These are phyloP conservation scores for Aspergillus spinulosporus DNA, from an alignment of 2,329 filamentous ascomycete genomes.

Conservation along the genomic window DNA sequence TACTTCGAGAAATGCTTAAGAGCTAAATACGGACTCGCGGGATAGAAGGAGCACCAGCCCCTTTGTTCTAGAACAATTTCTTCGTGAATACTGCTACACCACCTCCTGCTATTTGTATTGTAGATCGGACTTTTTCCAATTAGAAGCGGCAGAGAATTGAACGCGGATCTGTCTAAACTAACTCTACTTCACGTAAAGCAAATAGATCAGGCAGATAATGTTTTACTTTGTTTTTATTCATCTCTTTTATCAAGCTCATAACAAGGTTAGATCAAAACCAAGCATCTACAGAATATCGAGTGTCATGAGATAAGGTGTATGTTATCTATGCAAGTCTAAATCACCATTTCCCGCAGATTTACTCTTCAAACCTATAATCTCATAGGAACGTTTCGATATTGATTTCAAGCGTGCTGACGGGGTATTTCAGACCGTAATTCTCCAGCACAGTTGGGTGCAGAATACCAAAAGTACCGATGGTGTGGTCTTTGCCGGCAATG, in stretches of 20 bases:
- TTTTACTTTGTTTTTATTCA: no score
- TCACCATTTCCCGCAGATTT: background rate
- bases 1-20: no score
- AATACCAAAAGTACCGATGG: slow-evolving; percentile 90
- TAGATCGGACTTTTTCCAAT: no score
- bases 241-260: no score
- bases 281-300: background rate
- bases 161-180: no score
- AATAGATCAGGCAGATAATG: no score
- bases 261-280: no score
- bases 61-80: background rate
- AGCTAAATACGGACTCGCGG: background rate
- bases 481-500: slow-evolving; percentile 68
- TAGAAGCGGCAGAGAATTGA: no score
- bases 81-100: no score
- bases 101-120: no score
- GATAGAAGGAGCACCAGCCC: background rate
- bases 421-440: slow-evolving; percentile 89
- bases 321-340: slow-evolving; percentile 15
- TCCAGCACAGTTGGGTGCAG: slow-evolving; percentile 90
- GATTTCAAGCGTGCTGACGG: slow-evolving; percentile 89
- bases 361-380: slow-evolving; percentile 12
- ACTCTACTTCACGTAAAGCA: no score
- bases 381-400: slow-evolving; percentile 91
- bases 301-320: slow-evolving; percentile 11